A percentile compares a stretch with the other conserved stretches of the same genome.
These are phyloP conservation scores for Trametes cubensis DNA, from an alignment of 768 basidiomycete genomes.

Conservation along the genomic window DNA sequence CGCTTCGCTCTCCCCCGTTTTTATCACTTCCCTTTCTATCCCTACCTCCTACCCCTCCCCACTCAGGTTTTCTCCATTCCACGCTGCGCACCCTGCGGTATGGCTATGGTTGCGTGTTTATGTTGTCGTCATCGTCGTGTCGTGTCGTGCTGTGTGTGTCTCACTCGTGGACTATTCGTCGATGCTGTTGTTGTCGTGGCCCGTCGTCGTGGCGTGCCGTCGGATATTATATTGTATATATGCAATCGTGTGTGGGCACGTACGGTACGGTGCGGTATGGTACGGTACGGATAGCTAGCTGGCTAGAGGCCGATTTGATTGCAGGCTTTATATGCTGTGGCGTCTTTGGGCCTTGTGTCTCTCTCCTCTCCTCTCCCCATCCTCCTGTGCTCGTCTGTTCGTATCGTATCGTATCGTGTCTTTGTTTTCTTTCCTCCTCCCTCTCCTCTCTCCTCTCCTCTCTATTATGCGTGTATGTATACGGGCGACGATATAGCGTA, in stretches of 20 bases:
- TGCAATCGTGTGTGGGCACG: background rate
- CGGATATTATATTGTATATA: constrained; percentile 23
- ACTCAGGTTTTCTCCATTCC: background rate
- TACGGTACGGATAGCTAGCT: background rate
- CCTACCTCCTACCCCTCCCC: background rate
- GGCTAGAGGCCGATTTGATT: no score
- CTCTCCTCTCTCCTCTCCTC: background rate
- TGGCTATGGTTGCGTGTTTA: background rate
- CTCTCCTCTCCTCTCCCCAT: no score
- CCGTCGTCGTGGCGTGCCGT: background rate
- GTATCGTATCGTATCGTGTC: no score
- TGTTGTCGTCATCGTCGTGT: background rate
- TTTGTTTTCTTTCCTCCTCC: no score
- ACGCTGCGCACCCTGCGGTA: no score
- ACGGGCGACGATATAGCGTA: constrained; percentile 21
- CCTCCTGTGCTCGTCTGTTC: no score
- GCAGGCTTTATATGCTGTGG: no score
- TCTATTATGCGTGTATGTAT: constrained; percentile 28
- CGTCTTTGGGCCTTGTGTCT: no score
- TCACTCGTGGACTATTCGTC: background rate
- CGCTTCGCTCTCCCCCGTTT: background rate
- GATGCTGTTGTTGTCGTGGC: background rate
- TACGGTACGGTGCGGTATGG: background rate
- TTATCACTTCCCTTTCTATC: background rate
- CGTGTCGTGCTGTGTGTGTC: background rate